These are phyloP conservation scores for Alternaria consortialis DNA, from an alignment of 2,329 filamentous ascomycete species.

Conservation along the genomic window DNA sequence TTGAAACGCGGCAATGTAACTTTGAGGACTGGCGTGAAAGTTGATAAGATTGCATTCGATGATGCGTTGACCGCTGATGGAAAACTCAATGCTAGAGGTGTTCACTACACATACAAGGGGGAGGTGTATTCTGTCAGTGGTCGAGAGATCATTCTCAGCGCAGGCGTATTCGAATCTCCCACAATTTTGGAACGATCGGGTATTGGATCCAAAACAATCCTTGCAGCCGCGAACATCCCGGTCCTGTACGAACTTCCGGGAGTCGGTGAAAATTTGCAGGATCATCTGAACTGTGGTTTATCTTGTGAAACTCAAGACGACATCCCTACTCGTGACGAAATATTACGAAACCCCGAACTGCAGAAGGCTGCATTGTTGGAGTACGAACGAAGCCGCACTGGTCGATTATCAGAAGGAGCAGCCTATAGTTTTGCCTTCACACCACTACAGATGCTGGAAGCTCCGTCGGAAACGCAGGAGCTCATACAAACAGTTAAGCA, in stretches of 20 bases:
- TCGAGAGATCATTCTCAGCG: conserved; percentile 41
- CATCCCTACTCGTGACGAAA: conserved; percentile 22
- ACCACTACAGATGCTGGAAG: conserved; percentile 29
- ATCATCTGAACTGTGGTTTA: conserved; percentile 55
- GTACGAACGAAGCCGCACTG: conserved; percentile 25
- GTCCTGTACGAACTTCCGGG: conserved; percentile 64
- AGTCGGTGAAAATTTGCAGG: conserved; percentile 70
- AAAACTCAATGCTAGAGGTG: conserved; percentile 23
- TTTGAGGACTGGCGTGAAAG: conserved; percentile 24
- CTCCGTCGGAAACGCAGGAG: conserved; percentile 19
- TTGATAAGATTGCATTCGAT: conserved; percentile 23
- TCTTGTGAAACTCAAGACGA: conserved; percentile 22
- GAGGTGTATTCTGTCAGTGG: conserved; percentile 14
- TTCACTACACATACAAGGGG: conserved; percentile 20
- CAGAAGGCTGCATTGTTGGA: conserved; percentile 19
- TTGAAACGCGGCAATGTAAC: conserved; percentile 26
- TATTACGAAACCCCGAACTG: conserved; percentile 15
- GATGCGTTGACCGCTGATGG: conserved; percentile 12
- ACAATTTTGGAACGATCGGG: conserved; percentile 66
- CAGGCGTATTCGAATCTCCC: conserved; percentile 62
- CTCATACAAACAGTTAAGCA: conserved; percentile 15
- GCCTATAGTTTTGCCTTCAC: conserved; percentile 33
- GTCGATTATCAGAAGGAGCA: conserved; percentile 27
- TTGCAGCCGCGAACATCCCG: conserved; percentile 61
- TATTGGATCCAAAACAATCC: conserved; percentile 60